Conservation (phyloP, 1,284 basidiomycete species). For the Leccinum olivaceoglutinosum region DNA sequence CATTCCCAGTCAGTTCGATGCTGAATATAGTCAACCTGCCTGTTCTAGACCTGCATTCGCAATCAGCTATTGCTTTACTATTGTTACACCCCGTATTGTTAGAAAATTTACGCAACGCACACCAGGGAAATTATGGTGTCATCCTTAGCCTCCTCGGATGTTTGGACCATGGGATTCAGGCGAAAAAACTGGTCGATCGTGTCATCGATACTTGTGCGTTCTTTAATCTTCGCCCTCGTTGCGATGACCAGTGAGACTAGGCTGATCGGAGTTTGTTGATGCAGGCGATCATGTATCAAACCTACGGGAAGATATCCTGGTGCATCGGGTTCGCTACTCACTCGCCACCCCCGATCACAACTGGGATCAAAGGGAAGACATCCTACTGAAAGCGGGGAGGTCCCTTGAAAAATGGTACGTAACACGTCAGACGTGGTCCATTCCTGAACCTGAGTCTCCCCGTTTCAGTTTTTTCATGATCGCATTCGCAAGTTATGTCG, state of each 20-base stretch:
- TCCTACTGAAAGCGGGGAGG: slow-evolving; percentile 60
- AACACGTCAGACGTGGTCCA: not conserved
- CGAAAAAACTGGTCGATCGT: slow-evolving; percentile 83
- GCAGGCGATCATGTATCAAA: slow-evolving; percentile 84
- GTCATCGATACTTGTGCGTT: slow-evolving; percentile 83
- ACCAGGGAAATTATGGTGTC: slow-evolving; percentile 86
- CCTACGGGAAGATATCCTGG: slow-evolving; percentile 83
- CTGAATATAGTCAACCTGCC: slow-evolving; percentile 5
- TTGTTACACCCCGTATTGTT: slow-evolving; percentile 75
- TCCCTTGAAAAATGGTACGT: slow-evolving; percentile 79
- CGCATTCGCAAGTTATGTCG: slow-evolving; percentile 90
- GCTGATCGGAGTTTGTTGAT: slow-evolving; percentile 13
- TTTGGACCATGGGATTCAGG: slow-evolving; percentile 75
- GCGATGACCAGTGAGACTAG: not conserved
- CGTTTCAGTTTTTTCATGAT: slow-evolving; percentile 83
- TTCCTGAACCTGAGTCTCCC: slow-evolving; percentile 4
- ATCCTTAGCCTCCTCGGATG: slow-evolving; percentile 87
- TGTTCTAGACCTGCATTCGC: slow-evolving; percentile 53
- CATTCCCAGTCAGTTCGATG: not conserved
- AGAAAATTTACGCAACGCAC: slow-evolving; percentile 81
- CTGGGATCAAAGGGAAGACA: slow-evolving; percentile 44
- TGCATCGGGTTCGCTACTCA: slow-evolving; percentile 80
- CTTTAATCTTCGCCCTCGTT: not conserved
- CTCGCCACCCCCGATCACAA: slow-evolving; percentile 73
- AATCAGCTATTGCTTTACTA: slow-evolving; percentile 79